phyloP scores from a whole-genome alignment of 208 protist species.

The Trypanosoma platydactyli region DNA sequence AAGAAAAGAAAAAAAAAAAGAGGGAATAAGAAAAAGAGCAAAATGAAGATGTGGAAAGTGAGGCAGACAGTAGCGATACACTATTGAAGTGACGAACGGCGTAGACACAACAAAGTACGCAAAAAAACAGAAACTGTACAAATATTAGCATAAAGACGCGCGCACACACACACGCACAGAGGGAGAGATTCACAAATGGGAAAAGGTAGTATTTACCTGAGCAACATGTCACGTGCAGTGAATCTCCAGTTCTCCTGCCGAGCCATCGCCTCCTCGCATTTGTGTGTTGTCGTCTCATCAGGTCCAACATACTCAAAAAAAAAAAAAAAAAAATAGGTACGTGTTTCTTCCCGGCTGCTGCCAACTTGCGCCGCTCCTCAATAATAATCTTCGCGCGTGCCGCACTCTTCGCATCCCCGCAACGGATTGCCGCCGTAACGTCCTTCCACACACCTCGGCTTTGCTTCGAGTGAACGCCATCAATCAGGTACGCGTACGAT shows the following conservation, averaged over 20 bases:
- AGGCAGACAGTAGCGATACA: not conserved
- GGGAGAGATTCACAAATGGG: not conserved
- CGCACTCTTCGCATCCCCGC: conserved; percentile 16
- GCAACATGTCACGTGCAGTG: conserved; percentile 7
- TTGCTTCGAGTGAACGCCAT: conserved; percentile 11
- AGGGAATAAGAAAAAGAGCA: conserved; percentile 12
- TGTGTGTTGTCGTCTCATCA: not conserved
- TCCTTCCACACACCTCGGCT: conserved; percentile 23
- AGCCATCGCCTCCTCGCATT: conserved; percentile 8
- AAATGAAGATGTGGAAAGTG: not conserved
- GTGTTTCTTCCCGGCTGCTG: not conserved
- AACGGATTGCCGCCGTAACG: conserved; percentile 24
- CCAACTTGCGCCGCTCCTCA: conserved; percentile 23
- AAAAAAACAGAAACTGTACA: not conserved
- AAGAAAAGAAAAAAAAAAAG: conserved; percentile 19
- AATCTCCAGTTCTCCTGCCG: conserved; percentile 21
- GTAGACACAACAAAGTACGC: not conserved
- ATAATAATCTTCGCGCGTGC: conserved; percentile 18
- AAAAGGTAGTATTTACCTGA: not conserved
- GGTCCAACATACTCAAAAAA: conserved; percentile 25
- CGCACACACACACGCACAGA: conserved; percentile 2
- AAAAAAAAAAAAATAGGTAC: conserved; percentile 20
- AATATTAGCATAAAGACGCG: conserved; percentile 15
- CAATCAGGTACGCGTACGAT: conserved; percentile 6
- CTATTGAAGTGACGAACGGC: too few species aligned